Percentiles rank a stretch among this genome's conserved stretches.
Conservation (phyloP, 148 eudicot species). For the Vaccinium macrocarpon region DNA sequence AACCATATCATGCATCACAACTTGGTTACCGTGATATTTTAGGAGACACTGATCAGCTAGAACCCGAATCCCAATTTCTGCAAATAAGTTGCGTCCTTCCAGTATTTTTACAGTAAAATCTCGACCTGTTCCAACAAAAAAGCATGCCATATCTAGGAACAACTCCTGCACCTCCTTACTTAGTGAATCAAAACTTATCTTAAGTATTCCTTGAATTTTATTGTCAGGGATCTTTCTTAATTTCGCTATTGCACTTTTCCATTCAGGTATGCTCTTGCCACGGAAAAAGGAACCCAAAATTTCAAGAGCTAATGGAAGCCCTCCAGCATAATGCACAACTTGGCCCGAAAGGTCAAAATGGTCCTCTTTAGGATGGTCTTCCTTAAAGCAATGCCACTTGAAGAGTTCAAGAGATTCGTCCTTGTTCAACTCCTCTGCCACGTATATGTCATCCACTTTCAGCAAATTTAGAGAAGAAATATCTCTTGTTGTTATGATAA, state of each 20-base stretch:
- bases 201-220: too few species aligned
- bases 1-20: neutral
- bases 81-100: neutral
- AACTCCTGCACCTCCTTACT: too few species aligned
- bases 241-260: too few species aligned
- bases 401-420: neutral
- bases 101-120: too few species aligned
- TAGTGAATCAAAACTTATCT: too few species aligned
- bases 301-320: too few species aligned
- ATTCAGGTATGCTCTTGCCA: neutral
- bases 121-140: too few species aligned
- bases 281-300: too few species aligned
- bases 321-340: neutral
- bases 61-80: neutral
- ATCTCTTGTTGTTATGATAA: neutral
- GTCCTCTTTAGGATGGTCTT: neutral
- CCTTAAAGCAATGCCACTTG: neutral
- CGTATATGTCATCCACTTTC: neutral
- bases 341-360: neutral
- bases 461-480: neutral
- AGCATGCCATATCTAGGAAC: too few species aligned
- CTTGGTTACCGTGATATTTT: neutral
- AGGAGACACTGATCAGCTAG: neutral
- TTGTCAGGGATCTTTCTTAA: too few species aligned
- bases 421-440: neutral